Conservation (phyloP, 331 rosid genomes). For the Phaseolus coccineus region DNA sequence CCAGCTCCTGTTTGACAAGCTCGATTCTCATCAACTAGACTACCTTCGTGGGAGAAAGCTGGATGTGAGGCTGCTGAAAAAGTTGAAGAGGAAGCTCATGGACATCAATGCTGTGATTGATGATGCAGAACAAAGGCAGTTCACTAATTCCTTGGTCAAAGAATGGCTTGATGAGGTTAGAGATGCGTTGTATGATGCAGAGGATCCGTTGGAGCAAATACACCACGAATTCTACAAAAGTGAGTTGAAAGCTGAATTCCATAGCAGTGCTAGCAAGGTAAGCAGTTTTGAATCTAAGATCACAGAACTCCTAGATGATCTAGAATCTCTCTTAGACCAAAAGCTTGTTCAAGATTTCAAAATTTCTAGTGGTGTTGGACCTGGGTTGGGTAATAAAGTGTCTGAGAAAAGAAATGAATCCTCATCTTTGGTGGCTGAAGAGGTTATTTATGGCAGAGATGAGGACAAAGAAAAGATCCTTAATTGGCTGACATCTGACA, state of each 20-base stretch:
- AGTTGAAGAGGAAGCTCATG: too few relatives aligned
- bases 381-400: not conserved
- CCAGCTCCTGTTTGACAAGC: too few relatives aligned
- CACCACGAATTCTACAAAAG: not conserved
- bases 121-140: too few relatives aligned
- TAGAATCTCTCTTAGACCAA: not conserved
- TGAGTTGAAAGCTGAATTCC: not conserved
- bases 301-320: not conserved
- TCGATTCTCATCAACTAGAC: too few relatives aligned
- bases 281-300: not conserved
- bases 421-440: not conserved
- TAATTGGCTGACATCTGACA: not conserved
- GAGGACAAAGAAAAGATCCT: slow-evolving; percentile 16
- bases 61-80: too few relatives aligned
- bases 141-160: too few relatives aligned
- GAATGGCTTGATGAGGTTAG: not conserved
- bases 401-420: not conserved
- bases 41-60: too few relatives aligned
- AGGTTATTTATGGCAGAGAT: slow-evolving; percentile 29
- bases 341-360: not conserved
- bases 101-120: too few relatives aligned
- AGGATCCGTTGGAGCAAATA: not conserved
- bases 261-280: not conserved
- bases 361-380: not conserved
- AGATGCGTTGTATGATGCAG: not conserved